Percentiles rank a stretch among this genome's conserved stretches.
phyloP scores from a whole-genome alignment of 495 filamentous ascomycete species.

The Platismatia glauca region DNA sequence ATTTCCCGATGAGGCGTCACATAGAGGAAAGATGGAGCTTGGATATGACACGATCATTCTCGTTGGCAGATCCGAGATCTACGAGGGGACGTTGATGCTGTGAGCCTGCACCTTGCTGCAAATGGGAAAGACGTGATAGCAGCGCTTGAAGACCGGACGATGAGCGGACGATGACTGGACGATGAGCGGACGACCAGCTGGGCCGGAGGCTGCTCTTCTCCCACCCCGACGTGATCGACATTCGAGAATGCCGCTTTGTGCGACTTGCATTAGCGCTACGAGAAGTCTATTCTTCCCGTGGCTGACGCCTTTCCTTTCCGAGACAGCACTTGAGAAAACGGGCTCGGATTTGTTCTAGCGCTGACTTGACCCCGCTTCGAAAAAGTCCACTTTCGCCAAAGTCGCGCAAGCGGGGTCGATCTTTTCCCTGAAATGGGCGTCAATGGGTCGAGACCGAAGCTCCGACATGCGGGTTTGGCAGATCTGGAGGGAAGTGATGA shows the following conservation, averaged over 20 bases:
- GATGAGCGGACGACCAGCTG: too few relatives aligned
- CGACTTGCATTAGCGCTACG: not conserved
- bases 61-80: not conserved
- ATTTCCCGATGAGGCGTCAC: not conserved
- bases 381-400: too few relatives aligned
- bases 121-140: not conserved
- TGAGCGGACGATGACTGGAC: not conserved
- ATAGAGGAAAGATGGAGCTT: not conserved
- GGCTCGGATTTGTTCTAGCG: not conserved
- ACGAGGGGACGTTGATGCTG: not conserved
- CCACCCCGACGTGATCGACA: not conserved
- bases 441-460: too few relatives aligned
- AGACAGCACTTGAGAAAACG: too few relatives aligned
- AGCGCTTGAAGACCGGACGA: not conserved
- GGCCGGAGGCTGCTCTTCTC: not conserved
- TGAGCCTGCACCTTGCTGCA: not conserved
- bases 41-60: not conserved
- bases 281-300: slow-evolving; percentile 3
- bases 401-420: slow-evolving; percentile 8
- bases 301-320: not conserved
- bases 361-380: slow-evolving; percentile 6
- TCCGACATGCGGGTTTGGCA: not conserved
- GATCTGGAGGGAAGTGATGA: not conserved
- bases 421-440: not conserved
- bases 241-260: not conserved